Percentiles rank a stretch among this genome's conserved stretches.
These are phyloP conservation scores for Populus tremula DNA, from an alignment of 345 rosid species.

Conservation along the genomic window DNA sequence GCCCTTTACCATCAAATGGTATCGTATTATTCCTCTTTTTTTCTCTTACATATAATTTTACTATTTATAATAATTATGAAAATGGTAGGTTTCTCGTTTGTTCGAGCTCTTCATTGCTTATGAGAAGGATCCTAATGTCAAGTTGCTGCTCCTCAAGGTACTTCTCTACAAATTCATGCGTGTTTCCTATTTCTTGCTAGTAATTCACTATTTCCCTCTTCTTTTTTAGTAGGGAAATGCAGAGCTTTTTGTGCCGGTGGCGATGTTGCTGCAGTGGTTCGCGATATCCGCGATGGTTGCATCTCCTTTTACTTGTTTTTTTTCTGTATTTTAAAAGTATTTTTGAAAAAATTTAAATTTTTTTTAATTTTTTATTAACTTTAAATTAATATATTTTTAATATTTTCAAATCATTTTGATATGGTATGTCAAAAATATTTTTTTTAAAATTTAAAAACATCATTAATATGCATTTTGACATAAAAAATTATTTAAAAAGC, in stretches of 20 bases:
- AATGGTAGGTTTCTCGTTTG: slow-evolving; percentile 50
- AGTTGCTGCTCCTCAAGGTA: slow-evolving; percentile 71
- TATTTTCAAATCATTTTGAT: no score
- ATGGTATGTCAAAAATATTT: no score
- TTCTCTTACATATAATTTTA: not conserved
- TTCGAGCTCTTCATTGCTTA: slow-evolving; percentile 55
- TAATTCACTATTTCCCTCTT: not conserved
- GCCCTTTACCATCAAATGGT: slow-evolving; percentile 64
- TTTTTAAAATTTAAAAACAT: no score
- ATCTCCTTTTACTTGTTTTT: not conserved
- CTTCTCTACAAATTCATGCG: not conserved
- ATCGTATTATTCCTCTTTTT: slow-evolving; percentile 2
- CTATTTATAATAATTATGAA: not conserved
- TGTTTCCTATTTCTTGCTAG: not conserved
- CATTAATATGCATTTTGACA: no score
- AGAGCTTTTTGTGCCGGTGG: slow-evolving; percentile 84
- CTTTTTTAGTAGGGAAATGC: slow-evolving; percentile 44
- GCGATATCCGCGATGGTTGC: slow-evolving; percentile 43
- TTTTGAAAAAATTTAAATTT: no score
- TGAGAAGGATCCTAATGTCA: slow-evolving; percentile 57
- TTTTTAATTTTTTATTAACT: no score
- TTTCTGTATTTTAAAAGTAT: no score
- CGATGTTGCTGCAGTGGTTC: slow-evolving; percentile 61
- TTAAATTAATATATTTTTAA: no score
- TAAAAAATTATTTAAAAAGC: no score